Evolutionary conservation across 176 grass and related monocot species (phyloP), one percentile per base, ranked within the genome.

Genomic region (Leersia perrieri): DNA sequence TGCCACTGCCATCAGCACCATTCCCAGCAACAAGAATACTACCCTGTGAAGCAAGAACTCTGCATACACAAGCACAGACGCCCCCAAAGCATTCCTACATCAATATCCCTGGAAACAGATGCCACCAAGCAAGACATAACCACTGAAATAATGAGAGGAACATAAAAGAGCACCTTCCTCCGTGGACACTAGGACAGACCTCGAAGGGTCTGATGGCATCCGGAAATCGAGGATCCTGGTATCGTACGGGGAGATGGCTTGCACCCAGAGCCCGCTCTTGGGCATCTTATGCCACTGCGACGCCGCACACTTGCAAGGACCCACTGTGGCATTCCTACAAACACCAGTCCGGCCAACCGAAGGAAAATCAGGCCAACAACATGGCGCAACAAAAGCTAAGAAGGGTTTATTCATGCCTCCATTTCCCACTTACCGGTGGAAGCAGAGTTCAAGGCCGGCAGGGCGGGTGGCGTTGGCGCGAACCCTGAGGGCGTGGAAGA

Each of bases 201-300:
- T 91, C 47, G 90, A 91, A 73, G 88, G 86, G 22, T 95, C 90
- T 28, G 57, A 77, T 0, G 36, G 81, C 92, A 91, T 95, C 58
- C 92, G 84, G 23, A 95, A 75, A 63, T 98, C 95, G 20, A 98
- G 72, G 44, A 95, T 89, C 80, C 81, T 73, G 36, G 80, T n/a
- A 45, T 91, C 88, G 18, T 95, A 98, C 0, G 92, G 92, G 1
- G 95, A 98, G 49, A 98, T 84, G 77, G 90, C 79, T 26, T 88
- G 88, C 29, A 31, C 67, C 95, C 88, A 95, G 25, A 76, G 63
- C 11, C 87, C 87, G 22, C 74, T 78, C 82, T 98, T 95, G 40
- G 92, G 88, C 63, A 98, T 73, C 86, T 95, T 98, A 72, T 95
- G 90, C 88, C 90, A 95, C 69, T 87, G 90, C 33, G 83, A 89